Evolutionary conservation across 2,329 filamentous ascomycete species (phyloP).

Genomic region (Rasamsonia emersonii): DNA sequence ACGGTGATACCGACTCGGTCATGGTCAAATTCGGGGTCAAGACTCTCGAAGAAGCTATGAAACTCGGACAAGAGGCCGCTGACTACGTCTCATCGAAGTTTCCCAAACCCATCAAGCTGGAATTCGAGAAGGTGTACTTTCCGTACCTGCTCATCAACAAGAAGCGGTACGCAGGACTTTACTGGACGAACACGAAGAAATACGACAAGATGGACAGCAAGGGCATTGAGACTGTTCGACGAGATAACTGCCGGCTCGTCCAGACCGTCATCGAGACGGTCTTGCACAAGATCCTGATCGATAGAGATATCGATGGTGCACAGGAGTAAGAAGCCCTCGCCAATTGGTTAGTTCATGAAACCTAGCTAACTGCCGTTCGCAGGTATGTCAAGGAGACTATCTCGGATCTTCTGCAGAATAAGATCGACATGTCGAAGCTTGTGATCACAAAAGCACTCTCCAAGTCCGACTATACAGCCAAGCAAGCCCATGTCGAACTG

Average conservation of each 20-base stretch:
- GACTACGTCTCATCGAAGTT: slow-evolving; percentile 86
- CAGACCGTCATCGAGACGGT: slow-evolving; percentile 98
- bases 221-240: slow-evolving; percentile 93
- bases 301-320: slow-evolving; percentile 79
- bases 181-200: slow-evolving; percentile 90
- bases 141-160: slow-evolving; percentile 99
- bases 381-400: slow-evolving; percentile 97
- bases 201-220: slow-evolving; percentile 99
- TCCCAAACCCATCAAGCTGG: slow-evolving; percentile 92
- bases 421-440: slow-evolving; percentile 96
- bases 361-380: slow-evolving; percentile 27
- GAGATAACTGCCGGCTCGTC: slow-evolving; percentile 92
- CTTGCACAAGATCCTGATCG: slow-evolving; percentile 88
- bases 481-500: slow-evolving; percentile 93
- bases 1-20: slow-evolving; percentile 97
- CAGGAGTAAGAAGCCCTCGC: slow-evolving; percentile 63
- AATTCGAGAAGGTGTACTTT: slow-evolving; percentile 99
- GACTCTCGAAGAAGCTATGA: slow-evolving; percentile 84
- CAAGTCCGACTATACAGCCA: slow-evolving; percentile 80
- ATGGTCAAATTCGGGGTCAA: slow-evolving; percentile 98
- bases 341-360: background rate
- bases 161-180: slow-evolving; percentile 96
- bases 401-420: slow-evolving; percentile 90
- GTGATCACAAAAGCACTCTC: slow-evolving; percentile 97
- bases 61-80: slow-evolving; percentile 86